phyloP scores from a whole-genome alignment of 108 stramenopile genomes.

The Pinguiococcus pyrenoidosus region DNA sequence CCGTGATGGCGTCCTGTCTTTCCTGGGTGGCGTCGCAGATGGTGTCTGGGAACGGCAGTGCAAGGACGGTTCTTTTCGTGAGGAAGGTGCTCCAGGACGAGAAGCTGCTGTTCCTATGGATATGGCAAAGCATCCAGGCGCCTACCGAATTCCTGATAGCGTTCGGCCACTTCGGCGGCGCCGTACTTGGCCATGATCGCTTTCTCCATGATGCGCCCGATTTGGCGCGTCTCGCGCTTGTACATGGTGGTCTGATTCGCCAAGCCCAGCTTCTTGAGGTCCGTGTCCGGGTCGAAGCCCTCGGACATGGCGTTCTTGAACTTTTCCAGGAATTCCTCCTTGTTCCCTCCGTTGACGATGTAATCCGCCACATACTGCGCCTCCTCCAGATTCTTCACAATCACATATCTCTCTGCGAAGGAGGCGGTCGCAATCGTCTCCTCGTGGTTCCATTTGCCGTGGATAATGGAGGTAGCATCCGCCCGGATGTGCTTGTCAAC shows the following conservation, averaged over 20 bases:
- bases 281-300: slow-evolving; percentile 87
- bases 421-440: slow-evolving; percentile 82
- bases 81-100: too few relatives aligned
- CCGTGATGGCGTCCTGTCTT: slow-evolving; percentile 83
- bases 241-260: slow-evolving; percentile 98
- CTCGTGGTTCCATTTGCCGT: slow-evolving; percentile 87
- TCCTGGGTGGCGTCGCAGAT: slow-evolving; percentile 97
- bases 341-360: slow-evolving; percentile 79
- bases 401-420: slow-evolving; percentile 81
- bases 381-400: slow-evolving; percentile 84
- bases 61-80: too few relatives aligned
- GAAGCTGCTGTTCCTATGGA: too few relatives aligned
- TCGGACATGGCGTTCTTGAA: slow-evolving; percentile 73
- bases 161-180: slow-evolving; percentile 53
- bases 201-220: slow-evolving; percentile 80
- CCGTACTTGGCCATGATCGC: slow-evolving; percentile 68
- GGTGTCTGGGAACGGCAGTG: too few relatives aligned
- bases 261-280: slow-evolving; percentile 74
- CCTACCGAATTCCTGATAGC: slow-evolving; percentile 78
- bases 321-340: slow-evolving; percentile 64
- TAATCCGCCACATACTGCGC: slow-evolving; percentile 84
- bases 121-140: too few relatives aligned
- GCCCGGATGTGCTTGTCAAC: slow-evolving; percentile 68
- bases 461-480: slow-evolving; percentile 62
- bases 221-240: slow-evolving; percentile 88